These are phyloP conservation scores for Infundibulicybe gibba DNA, from an alignment of 768 basidiomycete species.

Conservation along the genomic window DNA sequence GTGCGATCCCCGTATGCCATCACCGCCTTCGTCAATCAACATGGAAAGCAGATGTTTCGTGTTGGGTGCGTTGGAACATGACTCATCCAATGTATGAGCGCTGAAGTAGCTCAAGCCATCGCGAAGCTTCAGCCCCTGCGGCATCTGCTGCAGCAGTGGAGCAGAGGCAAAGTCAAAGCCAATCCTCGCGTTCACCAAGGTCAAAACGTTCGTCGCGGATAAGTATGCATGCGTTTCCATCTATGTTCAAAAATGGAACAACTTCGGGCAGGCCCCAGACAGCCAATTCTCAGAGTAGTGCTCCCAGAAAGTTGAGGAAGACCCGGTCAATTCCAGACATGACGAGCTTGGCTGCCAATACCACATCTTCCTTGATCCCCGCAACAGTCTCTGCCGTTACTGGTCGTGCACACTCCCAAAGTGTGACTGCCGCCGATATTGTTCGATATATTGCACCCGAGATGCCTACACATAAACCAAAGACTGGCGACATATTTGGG, in stretches of 20 bases:
- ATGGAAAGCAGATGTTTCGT: slow-evolving; percentile 74
- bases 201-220: slow-evolving; percentile 58
- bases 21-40: slow-evolving; percentile 79
- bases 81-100: slow-evolving; percentile 1
- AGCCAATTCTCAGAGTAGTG: slow-evolving; percentile 17
- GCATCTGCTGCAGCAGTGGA: slow-evolving; percentile 50
- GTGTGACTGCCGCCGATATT: slow-evolving; percentile 70
- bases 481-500: slow-evolving; percentile 52
- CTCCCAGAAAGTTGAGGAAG: slow-evolving; percentile 60
- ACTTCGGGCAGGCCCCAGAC: slow-evolving; percentile 23
- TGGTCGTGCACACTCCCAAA: slow-evolving; percentile 73
- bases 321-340: slow-evolving; percentile 73
- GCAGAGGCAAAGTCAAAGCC: slow-evolving; percentile 28
- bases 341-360: slow-evolving; percentile 23
- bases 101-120: slow-evolving; percentile 36
- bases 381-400: slow-evolving; percentile 21
- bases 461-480: slow-evolving; percentile 20
- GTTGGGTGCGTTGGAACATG: slow-evolving; percentile 54
- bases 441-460: slow-evolving; percentile 33
- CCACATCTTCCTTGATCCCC: slow-evolving; percentile 19
- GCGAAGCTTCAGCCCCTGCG: slow-evolving; percentile 59
- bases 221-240: slow-evolving; percentile 59
- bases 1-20: slow-evolving; percentile 78
- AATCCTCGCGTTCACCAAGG: slow-evolving; percentile 36
- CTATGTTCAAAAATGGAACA: slow-evolving; percentile 42